These are phyloP conservation scores for Metschnikowia picachoensis DNA, from an alignment of 805 yeast species.

Conservation along the genomic window DNA sequence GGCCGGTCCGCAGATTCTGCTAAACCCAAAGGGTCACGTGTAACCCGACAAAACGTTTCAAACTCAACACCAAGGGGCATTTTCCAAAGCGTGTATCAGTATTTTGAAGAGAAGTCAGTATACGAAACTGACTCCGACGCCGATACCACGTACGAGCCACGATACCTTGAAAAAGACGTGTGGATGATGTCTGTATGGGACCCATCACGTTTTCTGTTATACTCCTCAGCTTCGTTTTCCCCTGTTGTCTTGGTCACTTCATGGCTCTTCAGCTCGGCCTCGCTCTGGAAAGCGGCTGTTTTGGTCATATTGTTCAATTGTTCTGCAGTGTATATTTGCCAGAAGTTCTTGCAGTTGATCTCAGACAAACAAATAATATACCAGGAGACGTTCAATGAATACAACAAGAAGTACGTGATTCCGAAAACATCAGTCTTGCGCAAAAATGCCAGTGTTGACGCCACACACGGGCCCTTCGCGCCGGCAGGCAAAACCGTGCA, in stretches of 20 bases:
- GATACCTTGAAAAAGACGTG: conserved; percentile 28
- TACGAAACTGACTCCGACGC: conserved; percentile 21
- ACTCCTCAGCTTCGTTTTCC: conserved; percentile 51
- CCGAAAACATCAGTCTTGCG: conserved; percentile 50
- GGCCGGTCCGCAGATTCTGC: conserved; percentile 20
- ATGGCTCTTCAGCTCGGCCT: conserved; percentile 25
- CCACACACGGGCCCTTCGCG: conserved; percentile 40
- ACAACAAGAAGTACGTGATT: conserved; percentile 56
- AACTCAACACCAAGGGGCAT: conserved; percentile 11
- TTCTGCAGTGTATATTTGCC: conserved; percentile 36
- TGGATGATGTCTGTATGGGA: conserved; percentile 66
- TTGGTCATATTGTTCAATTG: conserved; percentile 31
- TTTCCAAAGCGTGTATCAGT: conserved; percentile 10
- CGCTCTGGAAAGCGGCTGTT: conserved; percentile 31
- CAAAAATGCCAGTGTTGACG: conserved; percentile 61
- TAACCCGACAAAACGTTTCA: conserved; percentile 14
- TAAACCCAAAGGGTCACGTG: conserved; percentile 27
- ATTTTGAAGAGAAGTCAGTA: conserved; percentile 15
- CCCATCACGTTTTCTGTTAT: conserved; percentile 56
- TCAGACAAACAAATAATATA: conserved; percentile 58
- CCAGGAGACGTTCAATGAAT: conserved; percentile 60
- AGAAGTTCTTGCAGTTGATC: conserved; percentile 43
- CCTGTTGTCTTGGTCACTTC: conserved; percentile 48
- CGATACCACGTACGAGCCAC: conserved; percentile 21
- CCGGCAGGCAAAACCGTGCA: conserved; percentile 24